phyloP scores from a whole-genome alignment of 306 rosid species.

The Gillenia trifoliata region DNA sequence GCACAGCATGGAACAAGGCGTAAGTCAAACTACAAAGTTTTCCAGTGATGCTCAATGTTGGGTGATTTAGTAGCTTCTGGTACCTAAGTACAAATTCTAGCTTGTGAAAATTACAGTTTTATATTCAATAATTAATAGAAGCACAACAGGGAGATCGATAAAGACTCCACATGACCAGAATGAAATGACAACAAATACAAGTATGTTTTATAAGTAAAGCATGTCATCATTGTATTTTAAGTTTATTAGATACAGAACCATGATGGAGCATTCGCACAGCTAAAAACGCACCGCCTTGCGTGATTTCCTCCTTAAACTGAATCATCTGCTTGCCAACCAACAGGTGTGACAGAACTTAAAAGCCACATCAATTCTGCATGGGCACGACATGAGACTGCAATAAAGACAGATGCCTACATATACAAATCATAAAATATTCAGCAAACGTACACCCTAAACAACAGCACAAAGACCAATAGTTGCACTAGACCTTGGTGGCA shows the following conservation, averaged over 20 bases:
- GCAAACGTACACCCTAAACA: slow-evolving; percentile 15
- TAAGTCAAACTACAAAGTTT: not conserved
- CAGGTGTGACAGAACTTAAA: slow-evolving; percentile 79
- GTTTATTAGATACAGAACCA: slow-evolving; percentile 10
- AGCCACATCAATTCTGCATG: slow-evolving; percentile 97
- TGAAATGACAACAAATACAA: not conserved
- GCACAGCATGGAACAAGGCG: not conserved
- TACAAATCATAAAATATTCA: slow-evolving; percentile 19
- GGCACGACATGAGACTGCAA: slow-evolving; percentile 94
- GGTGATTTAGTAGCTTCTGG: not conserved
- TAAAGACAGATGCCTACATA: slow-evolving; percentile 86
- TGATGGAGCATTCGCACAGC: slow-evolving; percentile 42
- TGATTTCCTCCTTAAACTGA: slow-evolving; percentile 97
- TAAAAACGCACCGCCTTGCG: slow-evolving; percentile 86
- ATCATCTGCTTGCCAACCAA: slow-evolving; percentile 95
- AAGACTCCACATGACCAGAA: not conserved
- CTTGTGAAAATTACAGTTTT: not conserved
- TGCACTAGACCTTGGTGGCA: slow-evolving; percentile 65
- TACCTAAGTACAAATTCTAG: not conserved
- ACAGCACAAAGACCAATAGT: slow-evolving; percentile 9
- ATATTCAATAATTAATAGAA: not conserved
- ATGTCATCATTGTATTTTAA: not conserved
- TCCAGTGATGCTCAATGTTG: not conserved
- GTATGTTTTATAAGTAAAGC: not conserved
- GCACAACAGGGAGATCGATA: not conserved